Percentiles rank a stretch among this genome's conserved stretches.
phyloP scores from a whole-genome alignment of 139 green algal genomes.

The Chlamydomonas sphaeroides region DNA sequence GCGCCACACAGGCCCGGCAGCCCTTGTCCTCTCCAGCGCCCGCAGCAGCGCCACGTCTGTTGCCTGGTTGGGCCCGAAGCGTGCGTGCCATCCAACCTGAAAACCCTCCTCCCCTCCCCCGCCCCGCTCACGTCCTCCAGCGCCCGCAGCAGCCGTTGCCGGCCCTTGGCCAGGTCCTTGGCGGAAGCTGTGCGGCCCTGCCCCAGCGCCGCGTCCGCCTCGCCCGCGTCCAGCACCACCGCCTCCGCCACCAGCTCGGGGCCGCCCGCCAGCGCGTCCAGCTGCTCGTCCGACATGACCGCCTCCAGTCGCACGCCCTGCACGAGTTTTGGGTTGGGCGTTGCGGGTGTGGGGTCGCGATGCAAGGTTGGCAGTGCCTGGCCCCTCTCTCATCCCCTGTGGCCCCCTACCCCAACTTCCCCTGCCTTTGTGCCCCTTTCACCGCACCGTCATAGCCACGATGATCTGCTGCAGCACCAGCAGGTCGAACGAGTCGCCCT shows the following conservation, averaged over 20 bases:
- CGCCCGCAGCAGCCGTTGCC: constrained; percentile 54
- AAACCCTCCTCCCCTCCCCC: not conserved
- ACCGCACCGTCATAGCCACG: constrained; percentile 60
- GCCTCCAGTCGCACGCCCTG: constrained; percentile 39
- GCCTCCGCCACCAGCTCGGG: constrained; percentile 41
- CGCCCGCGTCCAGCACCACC: constrained; percentile 30
- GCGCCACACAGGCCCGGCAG: too few species aligned
- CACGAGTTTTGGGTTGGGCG: too few species aligned
- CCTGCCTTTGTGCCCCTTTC: too few species aligned
- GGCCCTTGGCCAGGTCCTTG: constrained; percentile 45
- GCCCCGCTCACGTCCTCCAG: constrained; percentile 46
- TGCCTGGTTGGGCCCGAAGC: too few species aligned
- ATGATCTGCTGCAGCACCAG: constrained; percentile 78
- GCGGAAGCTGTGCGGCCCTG: constrained; percentile 15
- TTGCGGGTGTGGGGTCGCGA: too few species aligned
- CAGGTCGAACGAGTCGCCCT: constrained; percentile 74
- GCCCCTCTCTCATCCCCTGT: too few species aligned
- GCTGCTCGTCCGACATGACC: constrained; percentile 34
- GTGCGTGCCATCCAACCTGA: too few species aligned
- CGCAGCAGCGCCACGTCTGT: too few species aligned
- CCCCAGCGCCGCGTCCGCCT: constrained; percentile 38
- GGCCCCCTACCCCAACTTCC: not conserved
- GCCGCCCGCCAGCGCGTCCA: constrained; percentile 28
- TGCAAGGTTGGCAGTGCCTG: too few species aligned
- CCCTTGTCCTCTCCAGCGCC: too few species aligned